Percentiles rank a stretch among this genome's conserved stretches.
Evolutionary conservation across 164 flowering plant genomes (phyloP).

Genomic region (Santalum album): DNA sequence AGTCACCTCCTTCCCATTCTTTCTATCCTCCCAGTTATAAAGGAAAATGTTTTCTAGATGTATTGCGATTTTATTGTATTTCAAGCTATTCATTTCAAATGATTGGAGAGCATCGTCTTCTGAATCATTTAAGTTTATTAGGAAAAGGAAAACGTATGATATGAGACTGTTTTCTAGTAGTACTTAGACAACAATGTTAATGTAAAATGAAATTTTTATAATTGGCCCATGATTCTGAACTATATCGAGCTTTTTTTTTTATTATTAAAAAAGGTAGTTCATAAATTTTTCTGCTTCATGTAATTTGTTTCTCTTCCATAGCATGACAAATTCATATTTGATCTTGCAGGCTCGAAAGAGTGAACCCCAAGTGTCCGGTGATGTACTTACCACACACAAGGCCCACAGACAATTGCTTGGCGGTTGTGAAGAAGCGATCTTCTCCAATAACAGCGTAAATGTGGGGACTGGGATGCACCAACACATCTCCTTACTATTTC

Average conservation of each 20-base stretch:
- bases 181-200: too few species aligned
- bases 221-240: too few species aligned
- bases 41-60: not conserved
- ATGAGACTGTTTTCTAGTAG: too few species aligned
- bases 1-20: conserved; percentile 5
- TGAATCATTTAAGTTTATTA: too few species aligned
- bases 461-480: too few species aligned
- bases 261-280: not conserved
- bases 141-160: too few species aligned
- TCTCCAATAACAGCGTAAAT: too few species aligned
- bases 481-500: too few species aligned
- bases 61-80: not conserved
- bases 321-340: not conserved
- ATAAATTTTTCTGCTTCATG: too few species aligned
- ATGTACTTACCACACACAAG: conserved; percentile 66
- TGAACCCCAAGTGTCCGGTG: conserved; percentile 32
- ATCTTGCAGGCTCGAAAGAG: conserved; percentile 45
- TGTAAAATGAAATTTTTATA: too few species aligned
- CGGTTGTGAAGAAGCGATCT: conserved; percentile 6
- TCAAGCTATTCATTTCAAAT: not conserved
- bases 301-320: too few species aligned
- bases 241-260: too few species aligned
- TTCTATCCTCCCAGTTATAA: not conserved
- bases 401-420: conserved; percentile 69
- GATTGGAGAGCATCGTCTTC: not conserved